Base-by-base conservation (phyloP, 2,329 filamentous ascomycete genomes). In the Beauveria caledonica region DNA sequence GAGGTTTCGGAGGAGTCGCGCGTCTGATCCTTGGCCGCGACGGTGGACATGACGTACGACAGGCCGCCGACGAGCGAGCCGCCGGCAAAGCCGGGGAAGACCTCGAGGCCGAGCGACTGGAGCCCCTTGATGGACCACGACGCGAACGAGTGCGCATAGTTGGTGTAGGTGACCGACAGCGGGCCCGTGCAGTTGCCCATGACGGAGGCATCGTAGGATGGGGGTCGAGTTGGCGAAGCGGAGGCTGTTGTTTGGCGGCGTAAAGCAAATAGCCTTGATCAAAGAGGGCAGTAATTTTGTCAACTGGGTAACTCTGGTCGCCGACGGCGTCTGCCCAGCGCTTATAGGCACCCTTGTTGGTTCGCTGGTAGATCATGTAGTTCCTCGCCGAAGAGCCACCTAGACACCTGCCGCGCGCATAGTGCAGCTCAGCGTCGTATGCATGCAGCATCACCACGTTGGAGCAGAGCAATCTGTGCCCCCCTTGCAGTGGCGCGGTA, bases 61-160 rank as follows among this genome's bases (percentile, higher is more conserved):
- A 45, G 36, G 15, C 61, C 42, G 10, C 78, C 78, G 19, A 73
- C 61, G 4, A 81, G 66, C 4, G 65, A 65, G 27, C 79, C 78
- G 39, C 68, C 70, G 61, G 75, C 74, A 63, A 78, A 77, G 17
- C 73, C 77, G 3, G 67, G 29, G 1, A 67, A 60, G 1, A 64
- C 49, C 9, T 67, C 63, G 23, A 81, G 66, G 0, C 78, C 78
- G 13, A 79, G 71, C 1, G 70, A 70, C 21, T 74, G 63, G 58
- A 80, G 68, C 1, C 70, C 76, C 25, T 42, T 40, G 4, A 62
- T 63, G 44, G 65, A 61, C 65, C 65, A 70, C 1, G 65, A 66
- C 27, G 62, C 52, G 9, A 64, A 67, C 8, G 67, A 51, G n/a
- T 66, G 52, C 53, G 60, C 66, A 44, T 64, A 70, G 63, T 68